Base-by-base conservation (phyloP, 306 rosid genomes). In the Echinosophora koreensis region DNA sequence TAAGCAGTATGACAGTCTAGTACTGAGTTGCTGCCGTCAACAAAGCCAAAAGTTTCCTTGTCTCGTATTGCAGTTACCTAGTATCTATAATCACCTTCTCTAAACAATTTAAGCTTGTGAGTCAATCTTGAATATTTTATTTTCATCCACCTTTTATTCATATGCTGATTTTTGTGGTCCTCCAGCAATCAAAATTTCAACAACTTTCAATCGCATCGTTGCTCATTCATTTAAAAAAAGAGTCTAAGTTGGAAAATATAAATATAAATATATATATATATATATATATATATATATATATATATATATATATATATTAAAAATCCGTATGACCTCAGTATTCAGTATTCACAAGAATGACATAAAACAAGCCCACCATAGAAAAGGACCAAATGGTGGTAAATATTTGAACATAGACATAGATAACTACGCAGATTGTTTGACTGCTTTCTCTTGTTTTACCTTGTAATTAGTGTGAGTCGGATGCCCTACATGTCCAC, bases 1-100 rank as follows among this genome's bases (percentile, higher is more conserved):
- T 63, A 62, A 73, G 54, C 66, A 47, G 17, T 49, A 46, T n/a
- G 51, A 34, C 50, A 42, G 32, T 67, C 66, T 59, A 67, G 52
- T 27, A 74, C 56, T 27, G 14, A 80, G 35, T 54, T 77, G 17
- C 55, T 18, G 27, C 6, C 13, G 64, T 68, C 49, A 46, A 32
- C 62, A 77, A 68, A 58, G 13, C 6, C 28, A 7, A 14, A 73
- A 44, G 34, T 46, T 67, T 27, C 57, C 3, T 77, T 57, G 49
- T 16, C 64, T 55, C 12, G n/a, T 10, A 30, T 58, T 6, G 18
- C 22, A 52, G 46, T 30, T 18, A 8, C 71, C 52, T 9, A 50
- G 16, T 11, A 22, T 39, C 42, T 64, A 58, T 64, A 22, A 4
- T 1, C 27, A 68, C 18, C 61, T 46, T 77, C 46, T 59, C 18